phyloP scores from a whole-genome alignment of 2,329 filamentous ascomycete genomes.

The Fusarium dlaminii region DNA sequence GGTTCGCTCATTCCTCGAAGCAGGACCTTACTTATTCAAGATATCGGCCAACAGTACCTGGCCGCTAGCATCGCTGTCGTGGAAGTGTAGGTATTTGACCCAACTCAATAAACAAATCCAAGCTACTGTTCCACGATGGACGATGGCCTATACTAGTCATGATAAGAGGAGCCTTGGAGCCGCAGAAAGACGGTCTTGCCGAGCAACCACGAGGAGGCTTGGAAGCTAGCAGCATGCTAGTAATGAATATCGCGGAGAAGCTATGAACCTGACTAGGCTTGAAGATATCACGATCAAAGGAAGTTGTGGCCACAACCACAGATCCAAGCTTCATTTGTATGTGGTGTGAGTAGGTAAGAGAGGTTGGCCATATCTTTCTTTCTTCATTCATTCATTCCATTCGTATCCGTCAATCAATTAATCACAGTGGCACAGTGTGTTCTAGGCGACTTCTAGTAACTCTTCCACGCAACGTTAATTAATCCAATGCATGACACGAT shows the following conservation, averaged over 20 bases:
- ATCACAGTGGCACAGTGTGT: background rate
- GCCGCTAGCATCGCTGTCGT: background rate
- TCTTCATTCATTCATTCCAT: background rate
- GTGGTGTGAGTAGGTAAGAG: background rate
- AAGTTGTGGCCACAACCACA: constrained; percentile 3
- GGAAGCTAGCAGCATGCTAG: constrained; percentile 7
- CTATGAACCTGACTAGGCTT: constrained; percentile 16
- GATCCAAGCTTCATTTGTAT: background rate
- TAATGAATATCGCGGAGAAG: constrained; percentile 27
- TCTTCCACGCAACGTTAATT: constrained; percentile 30
- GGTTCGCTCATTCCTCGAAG: constrained; percentile 7
- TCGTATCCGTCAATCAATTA: background rate
- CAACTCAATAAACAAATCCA: background rate
- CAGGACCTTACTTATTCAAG: background rate
- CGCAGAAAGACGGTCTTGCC: constrained; percentile 20
- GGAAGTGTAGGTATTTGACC: background rate
- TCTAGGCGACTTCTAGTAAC: background rate
- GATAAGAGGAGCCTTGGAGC: constrained; percentile 13
- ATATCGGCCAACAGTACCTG: background rate
- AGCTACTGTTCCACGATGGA: background rate
- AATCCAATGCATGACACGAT: constrained; percentile 35
- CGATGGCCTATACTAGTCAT: constrained; percentile 15
- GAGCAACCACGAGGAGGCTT: constrained; percentile 20
- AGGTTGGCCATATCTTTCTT: background rate
- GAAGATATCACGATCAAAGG: constrained; percentile 1